Evolutionary conservation across 768 basidiomycete genomes (phyloP), one percentile per base, ranked within the genome.

Genomic region (Pisolithus tinctorius): DNA sequence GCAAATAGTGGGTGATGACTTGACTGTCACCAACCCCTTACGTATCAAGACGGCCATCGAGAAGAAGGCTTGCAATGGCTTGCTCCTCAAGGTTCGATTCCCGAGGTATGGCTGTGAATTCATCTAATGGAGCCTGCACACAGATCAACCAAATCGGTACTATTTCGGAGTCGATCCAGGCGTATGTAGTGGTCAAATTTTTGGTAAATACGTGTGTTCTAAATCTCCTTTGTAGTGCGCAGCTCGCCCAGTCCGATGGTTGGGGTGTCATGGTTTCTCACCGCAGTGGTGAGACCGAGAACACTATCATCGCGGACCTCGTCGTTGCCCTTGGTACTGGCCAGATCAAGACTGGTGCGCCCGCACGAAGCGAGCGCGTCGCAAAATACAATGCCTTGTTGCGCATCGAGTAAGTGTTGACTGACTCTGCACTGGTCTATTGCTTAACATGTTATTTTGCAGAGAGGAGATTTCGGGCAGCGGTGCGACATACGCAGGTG

Each of bases 211-310:
- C 46, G 37, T 47, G 44, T 54, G 11, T 38, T 34, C 52, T 34
- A 52, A 49, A 23, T 29, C 31, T 38, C 39, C 29, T 50, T 47
- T 54, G 30, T 55, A 95, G 92, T 67, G 92, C 94, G 54, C 93
- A 97, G 71, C 90, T 99, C 62, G 70, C 94, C 45, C 93, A 96
- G 70, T 91, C 90, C 37, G 91, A 92, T 64, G 88, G 88, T 49
- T 99, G 96, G 96, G 94, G 93, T 69, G 90, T 97, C 74, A 99
- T 99, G 96, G 86, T 95, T 71, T 97, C 94, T 48, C 96, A 98
- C 81, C 93, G 96, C 60, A 92, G 88, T 59, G 95, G 95, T 64
- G 95, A 97, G 80, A 98, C 95, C 34, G 94, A 96, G 74, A 93
- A 92, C 76, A 94, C 92, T 49, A 78, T 93, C 71, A 97, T 98